Percentiles rank a stretch among this genome's conserved stretches.
phyloP scores from a whole-genome alignment of 225 moss, liverwort and hornwort genomes.

The Pleurozium schreberi region DNA sequence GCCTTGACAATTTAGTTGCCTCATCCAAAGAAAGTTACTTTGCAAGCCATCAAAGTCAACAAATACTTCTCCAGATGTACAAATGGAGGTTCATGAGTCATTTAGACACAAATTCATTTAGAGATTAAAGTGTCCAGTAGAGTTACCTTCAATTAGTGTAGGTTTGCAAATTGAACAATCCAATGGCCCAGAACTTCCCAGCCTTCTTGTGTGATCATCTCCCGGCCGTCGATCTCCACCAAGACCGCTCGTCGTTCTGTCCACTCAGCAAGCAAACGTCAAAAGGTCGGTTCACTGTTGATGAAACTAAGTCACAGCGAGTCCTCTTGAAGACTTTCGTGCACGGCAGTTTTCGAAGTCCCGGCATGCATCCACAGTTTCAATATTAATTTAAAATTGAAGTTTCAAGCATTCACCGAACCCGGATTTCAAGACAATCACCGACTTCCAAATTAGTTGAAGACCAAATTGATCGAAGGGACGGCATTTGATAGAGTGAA shows the following conservation, averaged over 20 bases:
- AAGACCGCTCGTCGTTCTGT: not conserved
- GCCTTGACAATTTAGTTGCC: too few species aligned
- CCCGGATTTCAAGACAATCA: not conserved
- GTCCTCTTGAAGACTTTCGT: not conserved
- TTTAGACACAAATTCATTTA: too few species aligned
- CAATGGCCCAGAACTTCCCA: not conserved
- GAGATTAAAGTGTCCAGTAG: too few species aligned
- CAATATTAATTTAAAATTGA: too few species aligned
- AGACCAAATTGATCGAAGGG: not conserved
- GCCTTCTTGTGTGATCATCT: too few species aligned
- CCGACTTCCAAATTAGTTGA: not conserved
- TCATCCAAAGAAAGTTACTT: too few species aligned
- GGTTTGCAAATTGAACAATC: not conserved
- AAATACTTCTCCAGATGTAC: not conserved
- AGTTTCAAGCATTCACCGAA: not conserved
- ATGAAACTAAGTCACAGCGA: not conserved
- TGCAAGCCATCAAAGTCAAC: too few species aligned
- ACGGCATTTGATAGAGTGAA: too few species aligned
- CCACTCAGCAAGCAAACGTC: not conserved
- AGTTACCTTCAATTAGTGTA: not conserved
- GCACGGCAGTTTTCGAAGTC: not conserved
- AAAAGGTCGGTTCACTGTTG: not conserved
- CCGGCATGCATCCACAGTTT: not conserved
- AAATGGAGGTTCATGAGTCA: not conserved
- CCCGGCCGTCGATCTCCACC: not conserved